Evolutionary conservation across 164 flowering plant genomes (phyloP), one percentile per base, ranked within the genome.

Genomic region (Nymphaea colorata): DNA sequence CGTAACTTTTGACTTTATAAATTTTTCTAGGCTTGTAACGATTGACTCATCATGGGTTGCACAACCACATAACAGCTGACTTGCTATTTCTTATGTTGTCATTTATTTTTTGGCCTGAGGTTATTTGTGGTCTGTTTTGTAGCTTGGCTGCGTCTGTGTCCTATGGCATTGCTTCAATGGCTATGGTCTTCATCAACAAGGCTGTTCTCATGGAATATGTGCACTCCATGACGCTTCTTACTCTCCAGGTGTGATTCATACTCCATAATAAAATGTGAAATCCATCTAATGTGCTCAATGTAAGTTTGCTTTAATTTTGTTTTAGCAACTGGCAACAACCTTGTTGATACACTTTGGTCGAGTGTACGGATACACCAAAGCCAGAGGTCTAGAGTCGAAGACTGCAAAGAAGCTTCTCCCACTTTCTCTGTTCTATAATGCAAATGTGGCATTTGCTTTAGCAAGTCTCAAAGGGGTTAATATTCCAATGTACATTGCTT

Each of bases 391-490:
- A 6, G 83, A 83, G 67, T 69, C 83, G 79, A 75, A 60, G 10
- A 89, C 86, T 51, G 96, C 97, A 41, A 92, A 84, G 73, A 90
- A 83, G 66, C 94, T 95, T 68, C 74, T 90, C 42, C 89, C 87
- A 3, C 79, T 90, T 61, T 90, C 99, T 10, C 75, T 95, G 16
- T 95, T 92, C 75, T 95, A 92, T 78, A 95, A 90, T 79, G 96
- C 93, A 41, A 93, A 90, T 80, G 98, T 90, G 66, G 98, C 93
- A 17, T 95, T 92, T 87, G 96, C 98, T 75, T 76, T 95, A 66
- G 98, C 98, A 42, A 92, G 99, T 79, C 79, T 95, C 83, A 95
- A 92, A 85, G 98, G 99, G 42, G 91, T 95, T 61, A 95, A 95
- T 76, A 92, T 95, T 74, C 99, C 99, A 12, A 95, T 92, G 99